These are phyloP conservation scores for Coccomyxa sp. DNA, from an alignment of 139 green algal species.

Conservation along the genomic window DNA sequence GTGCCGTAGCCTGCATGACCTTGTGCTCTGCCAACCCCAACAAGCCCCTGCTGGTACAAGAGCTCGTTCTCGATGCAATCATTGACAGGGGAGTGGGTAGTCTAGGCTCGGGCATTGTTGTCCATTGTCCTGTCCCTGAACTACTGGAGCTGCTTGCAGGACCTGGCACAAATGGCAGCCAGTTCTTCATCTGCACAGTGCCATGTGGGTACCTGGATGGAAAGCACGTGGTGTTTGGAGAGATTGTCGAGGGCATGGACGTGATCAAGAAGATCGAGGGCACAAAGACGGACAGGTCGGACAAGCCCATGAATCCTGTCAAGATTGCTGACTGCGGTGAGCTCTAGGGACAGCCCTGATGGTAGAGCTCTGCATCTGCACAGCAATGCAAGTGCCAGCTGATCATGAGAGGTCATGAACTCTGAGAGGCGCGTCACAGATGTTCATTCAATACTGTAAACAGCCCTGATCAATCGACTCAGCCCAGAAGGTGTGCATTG, in stretches of 20 bases:
- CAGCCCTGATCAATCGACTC: too few relatives aligned
- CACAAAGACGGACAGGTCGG: conserved; percentile 30
- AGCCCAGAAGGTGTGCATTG: too few relatives aligned
- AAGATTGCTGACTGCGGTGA: conserved; percentile 54
- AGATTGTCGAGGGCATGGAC: conserved; percentile 38
- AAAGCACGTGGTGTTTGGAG: conserved; percentile 40
- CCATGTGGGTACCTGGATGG: conserved; percentile 69
- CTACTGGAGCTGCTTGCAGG: neutral
- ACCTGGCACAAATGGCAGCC: too few relatives aligned
- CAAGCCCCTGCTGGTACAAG: too few relatives aligned
- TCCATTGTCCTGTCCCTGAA: conserved; percentile 36
- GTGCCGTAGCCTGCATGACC: too few relatives aligned
- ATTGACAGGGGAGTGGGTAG: neutral
- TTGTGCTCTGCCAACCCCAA: too few relatives aligned
- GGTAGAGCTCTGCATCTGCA: neutral
- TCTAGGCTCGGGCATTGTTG: conserved; percentile 29
- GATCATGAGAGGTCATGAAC: too few relatives aligned
- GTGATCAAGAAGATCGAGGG: conserved; percentile 44
- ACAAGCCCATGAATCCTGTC: conserved; percentile 25
- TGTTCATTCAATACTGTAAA: too few relatives aligned
- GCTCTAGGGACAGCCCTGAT: conserved; percentile 17
- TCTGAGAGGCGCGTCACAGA: too few relatives aligned
- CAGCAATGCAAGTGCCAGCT: too few relatives aligned
- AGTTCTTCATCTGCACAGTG: conserved; percentile 90
- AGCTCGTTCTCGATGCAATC: neutral